Evolutionary conservation across 257 asterid species (phyloP), one percentile per base, ranked within the genome.

Genomic region (Solanum commersonii): DNA sequence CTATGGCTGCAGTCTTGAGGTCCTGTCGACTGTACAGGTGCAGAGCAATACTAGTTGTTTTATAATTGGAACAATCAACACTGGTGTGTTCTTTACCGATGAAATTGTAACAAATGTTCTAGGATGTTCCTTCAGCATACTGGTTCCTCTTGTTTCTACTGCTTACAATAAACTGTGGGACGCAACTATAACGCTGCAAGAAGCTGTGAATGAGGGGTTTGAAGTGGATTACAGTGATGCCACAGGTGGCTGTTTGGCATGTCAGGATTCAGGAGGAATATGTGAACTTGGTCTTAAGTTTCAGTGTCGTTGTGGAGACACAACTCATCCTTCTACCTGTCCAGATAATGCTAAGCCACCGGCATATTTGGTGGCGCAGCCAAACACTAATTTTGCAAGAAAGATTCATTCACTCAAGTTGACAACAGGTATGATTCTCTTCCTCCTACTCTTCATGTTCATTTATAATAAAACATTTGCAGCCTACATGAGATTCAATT

Each of bases 241-340:
- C 74, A 0, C 0, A 44, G 87, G 73, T 44, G 83, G 84, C 10
- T 87, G 89, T 70, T 65, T 78, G 29, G 79, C 84, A 5, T 87
- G 87, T 33, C 63, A 87, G 83, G 84, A 42, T 82, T 87, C 89
- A 8, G 89, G 89, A 44, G 89, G 89, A 2, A 68, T 31, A 87
- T 87, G 89, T 82, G 89, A 79, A 35, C 16, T 68, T 46, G n/a
- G 35, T 49, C 6, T 15, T 5, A 4, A 82, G 22, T 82, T 87
- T 34, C 60, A 29, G 33, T 87, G 89, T 79, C 22, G 74, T 35
- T 87, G 89, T 46, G 71, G 31, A 82, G 83, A 81, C 35, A 59
- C 8, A 56, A 56, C n/a, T 56, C 65, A 16, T 44, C 87, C 87
- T 33, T 11, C 35, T 76, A 18, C 31, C 63, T 87, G 89, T 2